phyloP scores from a whole-genome alignment of 2,329 filamentous ascomycete genomes.

The Monosporascus sp. region DNA sequence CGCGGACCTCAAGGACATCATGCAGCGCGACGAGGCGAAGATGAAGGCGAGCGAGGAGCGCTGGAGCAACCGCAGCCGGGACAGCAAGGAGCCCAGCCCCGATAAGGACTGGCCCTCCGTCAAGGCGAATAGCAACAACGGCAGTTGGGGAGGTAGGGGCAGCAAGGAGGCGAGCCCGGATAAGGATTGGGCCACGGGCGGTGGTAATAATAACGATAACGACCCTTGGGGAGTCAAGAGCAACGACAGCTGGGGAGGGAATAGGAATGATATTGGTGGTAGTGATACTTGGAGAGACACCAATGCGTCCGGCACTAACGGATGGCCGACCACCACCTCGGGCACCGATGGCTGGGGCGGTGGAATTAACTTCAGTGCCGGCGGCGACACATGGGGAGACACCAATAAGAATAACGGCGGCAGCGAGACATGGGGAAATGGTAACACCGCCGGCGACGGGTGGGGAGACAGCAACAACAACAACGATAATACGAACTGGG shows the following conservation, averaged over 20 bases:
- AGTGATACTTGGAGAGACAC: background rate
- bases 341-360: background rate
- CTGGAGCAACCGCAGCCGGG: constrained; percentile 7
- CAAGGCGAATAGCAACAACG: background rate
- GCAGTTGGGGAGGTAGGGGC: background rate
- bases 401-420: background rate
- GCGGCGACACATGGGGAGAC: constrained; percentile 2
- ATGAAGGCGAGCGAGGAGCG: constrained; percentile 10
- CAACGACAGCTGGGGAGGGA: constrained; percentile 2
- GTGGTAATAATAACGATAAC: background rate
- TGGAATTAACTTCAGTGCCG: background rate
- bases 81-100: constrained; percentile 11
- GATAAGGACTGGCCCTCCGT: background rate
- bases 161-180: constrained; percentile 6
- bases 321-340: background rate
- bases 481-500: background rate
- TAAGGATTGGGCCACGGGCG: background rate
- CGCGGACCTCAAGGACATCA: constrained; percentile 5
- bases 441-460: constrained; percentile 1
- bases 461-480: constrained; percentile 3
- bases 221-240: constrained; percentile 1
- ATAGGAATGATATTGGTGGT: background rate
- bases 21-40: constrained; percentile 8
- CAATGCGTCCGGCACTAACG: background rate
- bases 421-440: background rate